Conservation (phyloP, 2,329 filamentous ascomycete species). For the Aspergillus carbonarius region DNA sequence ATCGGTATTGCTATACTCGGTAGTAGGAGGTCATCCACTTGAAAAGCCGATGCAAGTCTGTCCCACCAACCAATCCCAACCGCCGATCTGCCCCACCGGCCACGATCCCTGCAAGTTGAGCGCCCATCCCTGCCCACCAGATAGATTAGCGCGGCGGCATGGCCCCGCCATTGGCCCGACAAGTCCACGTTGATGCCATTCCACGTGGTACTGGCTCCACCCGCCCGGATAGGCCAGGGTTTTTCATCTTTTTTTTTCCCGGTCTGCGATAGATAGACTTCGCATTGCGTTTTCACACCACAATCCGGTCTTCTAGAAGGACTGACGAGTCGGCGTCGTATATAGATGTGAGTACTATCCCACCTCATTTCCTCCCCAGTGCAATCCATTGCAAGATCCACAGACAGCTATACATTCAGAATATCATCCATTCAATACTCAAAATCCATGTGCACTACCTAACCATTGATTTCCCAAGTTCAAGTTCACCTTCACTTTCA, state of each 20-base stretch:
- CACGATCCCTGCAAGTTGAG: background rate
- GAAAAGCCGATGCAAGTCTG: background rate
- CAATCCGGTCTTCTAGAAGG: too few species aligned
- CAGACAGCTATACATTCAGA: too few species aligned
- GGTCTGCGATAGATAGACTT: background rate
- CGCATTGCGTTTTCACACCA: background rate
- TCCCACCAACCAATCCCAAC: background rate
- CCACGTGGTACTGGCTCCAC: constrained; percentile 9
- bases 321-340: too few species aligned
- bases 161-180: background rate
- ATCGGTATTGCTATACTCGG: background rate
- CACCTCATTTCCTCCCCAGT: too few species aligned
- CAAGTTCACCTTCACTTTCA: background rate
- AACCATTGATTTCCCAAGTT: too few species aligned
- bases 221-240: constrained; percentile 10
- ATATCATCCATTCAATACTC: too few species aligned
- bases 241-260: constrained; percentile 8
- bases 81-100: background rate
- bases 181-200: background rate
- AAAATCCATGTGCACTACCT: too few species aligned
- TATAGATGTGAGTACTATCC: too few species aligned
- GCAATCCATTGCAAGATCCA: too few species aligned
- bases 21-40: background rate
- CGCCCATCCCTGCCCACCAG: background rate
- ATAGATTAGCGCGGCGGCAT: background rate